Evolutionary conservation across 1,139 yeast species (phyloP), one percentile per base, ranked within the genome.

Genomic region (Tardiomyces digboiensis): DNA sequence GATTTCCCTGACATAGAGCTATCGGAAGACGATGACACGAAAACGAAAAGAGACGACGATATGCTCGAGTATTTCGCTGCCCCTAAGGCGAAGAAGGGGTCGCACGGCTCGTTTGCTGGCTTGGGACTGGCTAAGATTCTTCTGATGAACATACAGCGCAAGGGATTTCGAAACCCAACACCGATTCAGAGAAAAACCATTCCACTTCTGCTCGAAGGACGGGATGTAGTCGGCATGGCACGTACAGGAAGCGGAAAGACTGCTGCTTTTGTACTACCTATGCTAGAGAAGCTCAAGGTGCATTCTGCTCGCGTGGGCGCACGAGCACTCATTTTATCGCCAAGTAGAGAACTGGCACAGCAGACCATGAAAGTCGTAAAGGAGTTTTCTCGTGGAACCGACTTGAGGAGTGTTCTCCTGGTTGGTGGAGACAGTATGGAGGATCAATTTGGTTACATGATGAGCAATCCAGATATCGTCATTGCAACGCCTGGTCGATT

Each of bases 211-310:
- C 70, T 91, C 69, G 89, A 85, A 47, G 82, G 79, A 48, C 74
- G 95, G 58, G 98, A 93, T 66, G 95, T 93, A 29, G 98, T 93
- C 19, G 99, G 97, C 58, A 93, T 93, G 96, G 99, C 99, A 19
- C 76, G 97, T 59, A 93, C 99, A 1, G 99, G 99, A 57, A 85
- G 96, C 26, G 99, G 99, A 71, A 93, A 93, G 61, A 93, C 99
- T 0, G 97, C 97, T 4, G 98, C 98, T 1, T 93, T 93, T 62
- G 78, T 87, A n/a, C 68, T 93, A 46, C 99, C 99, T 2, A 75
- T 93, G 69, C 74, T 93, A 53, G 97, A 93, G 57, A 82, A 76
- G 57, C 70, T 89, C 51, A 86, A 85, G 60, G 66, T 78, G 7
- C 97, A 91, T 60, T 78, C 85, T 41, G 88, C 95, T 29, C 82